Percentiles rank a stretch among this genome's conserved stretches.
These are phyloP conservation scores for Sporothrix luriei DNA, from an alignment of 2,329 filamentous ascomycete genomes.

Conservation along the genomic window DNA sequence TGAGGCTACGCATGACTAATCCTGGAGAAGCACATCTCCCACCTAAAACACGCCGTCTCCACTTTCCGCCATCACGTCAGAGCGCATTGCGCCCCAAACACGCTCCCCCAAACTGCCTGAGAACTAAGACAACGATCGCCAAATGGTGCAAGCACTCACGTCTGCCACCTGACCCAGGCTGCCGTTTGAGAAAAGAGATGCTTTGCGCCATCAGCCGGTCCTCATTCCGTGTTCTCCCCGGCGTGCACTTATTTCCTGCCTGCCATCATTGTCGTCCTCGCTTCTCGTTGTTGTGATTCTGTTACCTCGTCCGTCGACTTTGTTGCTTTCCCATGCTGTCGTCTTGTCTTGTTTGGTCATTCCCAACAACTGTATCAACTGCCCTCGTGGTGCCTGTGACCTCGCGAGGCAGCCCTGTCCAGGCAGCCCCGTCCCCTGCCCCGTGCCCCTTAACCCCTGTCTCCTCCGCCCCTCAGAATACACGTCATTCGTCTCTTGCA, in stretches of 20 bases:
- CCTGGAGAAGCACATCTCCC: not conserved
- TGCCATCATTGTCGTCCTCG: not conserved
- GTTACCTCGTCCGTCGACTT: not conserved
- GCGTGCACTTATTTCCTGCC: not conserved
- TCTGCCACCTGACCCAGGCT: slow-evolving; percentile 20
- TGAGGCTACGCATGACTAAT: slow-evolving; percentile 6
- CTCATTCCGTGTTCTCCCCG: slow-evolving; percentile 3
- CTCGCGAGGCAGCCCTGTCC: not conserved
- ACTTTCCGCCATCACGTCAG: slow-evolving; percentile 20
- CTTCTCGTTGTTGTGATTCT: too few species aligned
- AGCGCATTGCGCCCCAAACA: slow-evolving; percentile 20
- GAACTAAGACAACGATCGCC: not conserved
- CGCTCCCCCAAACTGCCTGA: not conserved
- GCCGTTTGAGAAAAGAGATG: slow-evolving; percentile 18
- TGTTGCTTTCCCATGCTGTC: not conserved
- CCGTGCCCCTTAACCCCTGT: slow-evolving; percentile 17
- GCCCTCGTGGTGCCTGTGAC: slow-evolving; percentile 1
- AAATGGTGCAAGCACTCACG: slow-evolving; percentile 19
- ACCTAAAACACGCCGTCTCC: not conserved
- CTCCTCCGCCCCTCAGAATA: slow-evolving; percentile 9
- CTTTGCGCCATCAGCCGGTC: slow-evolving; percentile 9
- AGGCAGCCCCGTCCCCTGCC: not conserved
- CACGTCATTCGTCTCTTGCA: slow-evolving; percentile 22
- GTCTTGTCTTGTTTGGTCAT: not conserved
- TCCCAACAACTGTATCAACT: not conserved